Base-by-base conservation (phyloP, 179 eudicot genomes). In the Silene vulgaris region DNA sequence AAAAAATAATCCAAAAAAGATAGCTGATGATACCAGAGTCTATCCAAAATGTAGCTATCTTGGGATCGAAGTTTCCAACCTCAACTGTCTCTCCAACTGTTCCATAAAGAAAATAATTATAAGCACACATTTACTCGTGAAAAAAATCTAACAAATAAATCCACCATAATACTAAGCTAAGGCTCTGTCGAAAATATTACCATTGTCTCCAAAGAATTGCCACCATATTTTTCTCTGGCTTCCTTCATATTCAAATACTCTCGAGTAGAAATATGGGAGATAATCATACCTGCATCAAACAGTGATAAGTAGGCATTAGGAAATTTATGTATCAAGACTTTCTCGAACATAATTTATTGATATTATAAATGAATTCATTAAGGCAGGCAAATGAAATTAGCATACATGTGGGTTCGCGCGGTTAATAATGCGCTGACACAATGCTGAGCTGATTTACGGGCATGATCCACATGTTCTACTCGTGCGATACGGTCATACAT, bases 131-230 rank as follows among this genome's bases (percentile, higher is more conserved):
- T 12, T 20, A 50, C 62, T 19, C 60, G 69, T 77, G 37, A 69
- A 26, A 77, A 48, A 69, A 4, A 62, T 73, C 3, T 68, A 71
- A 65, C 45, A 67, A 70, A 26, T 21, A 66, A 16, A 71, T 19
- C 9, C 65, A 72, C 65, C 62, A 45, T 26, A 48, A 28, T 70
- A 71, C 12, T 67, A 74, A 28, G 76, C 54, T 77, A 56, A n/a
- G 60, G 19, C 60, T 56, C 48, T 40, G 65, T 28, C 32, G 62
- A 19, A 63, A 64, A 23, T 73, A 75, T 76, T 80, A 95, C 99
- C 99, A 77, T 88, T 93, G 89, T 96, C 99, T 68, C 99, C 99
- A 75, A 82, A 90, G 80, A 96, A 96, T 63, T 96, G 99, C 99
- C 99, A 96, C 92, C 91, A 96, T 65, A 96, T 87, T 89, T 90